phyloP scores from a whole-genome alignment of 1,284 basidiomycete species.

The Pyrrhoderma lamaoense region DNA sequence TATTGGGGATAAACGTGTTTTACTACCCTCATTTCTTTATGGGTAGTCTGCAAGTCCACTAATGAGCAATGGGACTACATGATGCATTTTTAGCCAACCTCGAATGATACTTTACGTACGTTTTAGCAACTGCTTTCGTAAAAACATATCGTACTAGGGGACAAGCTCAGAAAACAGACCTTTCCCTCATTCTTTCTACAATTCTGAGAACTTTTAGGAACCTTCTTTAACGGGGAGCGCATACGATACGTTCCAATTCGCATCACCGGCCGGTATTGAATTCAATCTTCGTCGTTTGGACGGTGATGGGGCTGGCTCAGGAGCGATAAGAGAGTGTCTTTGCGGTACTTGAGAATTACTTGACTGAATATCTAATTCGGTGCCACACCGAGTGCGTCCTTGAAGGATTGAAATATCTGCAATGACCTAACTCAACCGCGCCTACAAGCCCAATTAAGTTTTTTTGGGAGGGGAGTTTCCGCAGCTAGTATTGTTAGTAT shows the following conservation, averaged over 20 bases:
- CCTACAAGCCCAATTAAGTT: slow-evolving; percentile 63
- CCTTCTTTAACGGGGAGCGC: slow-evolving; percentile 65
- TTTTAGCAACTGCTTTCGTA: slow-evolving; percentile 43
- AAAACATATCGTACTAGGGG: slow-evolving; percentile 52
- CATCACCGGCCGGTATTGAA: slow-evolving; percentile 65
- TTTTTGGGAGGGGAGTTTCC: slow-evolving; percentile 51
- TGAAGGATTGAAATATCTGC: slow-evolving; percentile 51
- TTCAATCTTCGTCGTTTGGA: slow-evolving; percentile 55
- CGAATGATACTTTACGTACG: slow-evolving; percentile 27
- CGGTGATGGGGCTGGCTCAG: slow-evolving; percentile 18
- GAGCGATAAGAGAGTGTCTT: background rate
- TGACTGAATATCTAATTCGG: slow-evolving; percentile 9
- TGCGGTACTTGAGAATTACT: slow-evolving; percentile 13
- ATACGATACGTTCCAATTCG: slow-evolving; percentile 73
- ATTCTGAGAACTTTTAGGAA: slow-evolving; percentile 52
- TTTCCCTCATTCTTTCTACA: slow-evolving; percentile 55
- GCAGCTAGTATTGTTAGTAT: slow-evolving; percentile 56
- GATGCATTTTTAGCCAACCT: slow-evolving; percentile 3
- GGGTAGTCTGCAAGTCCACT: background rate
- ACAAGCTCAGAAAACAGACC: slow-evolving; percentile 56
- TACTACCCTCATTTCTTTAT: background rate
- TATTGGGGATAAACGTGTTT: too few relatives aligned
- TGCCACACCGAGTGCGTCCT: slow-evolving; percentile 36
- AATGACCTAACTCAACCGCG: slow-evolving; percentile 54
- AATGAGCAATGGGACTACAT: background rate